Percentiles rank a stretch among this genome's conserved stretches.
phyloP scores from a whole-genome alignment of 1,139 yeast genomes.

The Yamadazyma spencermartinsiae region DNA sequence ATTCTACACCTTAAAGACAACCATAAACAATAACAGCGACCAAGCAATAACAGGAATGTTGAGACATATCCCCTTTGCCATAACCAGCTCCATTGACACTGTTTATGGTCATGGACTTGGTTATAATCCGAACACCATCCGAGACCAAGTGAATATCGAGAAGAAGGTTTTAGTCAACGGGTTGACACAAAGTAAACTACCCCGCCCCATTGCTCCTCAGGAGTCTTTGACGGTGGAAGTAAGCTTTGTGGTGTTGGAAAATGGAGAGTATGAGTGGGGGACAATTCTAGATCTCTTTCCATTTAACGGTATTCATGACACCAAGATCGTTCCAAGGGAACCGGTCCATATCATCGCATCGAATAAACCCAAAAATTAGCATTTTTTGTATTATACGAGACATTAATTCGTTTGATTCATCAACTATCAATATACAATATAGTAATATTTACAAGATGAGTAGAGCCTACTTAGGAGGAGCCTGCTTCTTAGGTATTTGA shows the following conservation, averaged over 20 bases:
- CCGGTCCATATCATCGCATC: constrained; percentile 34
- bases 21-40: constrained; percentile 45
- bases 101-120: constrained; percentile 12
- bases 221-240: constrained; percentile 31
- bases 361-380: constrained; percentile 6
- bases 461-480: too few species aligned
- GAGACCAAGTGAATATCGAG: constrained; percentile 40
- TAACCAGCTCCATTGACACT: constrained; percentile 22
- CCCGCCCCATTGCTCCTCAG: constrained; percentile 37
- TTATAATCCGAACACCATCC: constrained; percentile 6
- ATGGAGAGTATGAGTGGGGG: constrained; percentile 83
- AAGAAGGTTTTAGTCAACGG: constrained; percentile 63
- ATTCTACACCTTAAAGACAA: constrained; percentile 50
- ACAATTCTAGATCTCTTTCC: constrained; percentile 56
- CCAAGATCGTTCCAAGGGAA: constrained; percentile 30
- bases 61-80: constrained; percentile 62
- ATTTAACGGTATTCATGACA: constrained; percentile 14
- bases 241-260: constrained; percentile 62
- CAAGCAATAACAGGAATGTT: constrained; percentile 52
- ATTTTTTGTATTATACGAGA: not conserved
- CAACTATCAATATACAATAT: too few species aligned
- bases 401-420: too few species aligned
- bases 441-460: too few species aligned
- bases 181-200: constrained; percentile 52
- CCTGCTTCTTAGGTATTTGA: too few species aligned